Conservation (phyloP, 1,284 basidiomycete species). For the Ceratorhiza oryzae-sativae region DNA sequence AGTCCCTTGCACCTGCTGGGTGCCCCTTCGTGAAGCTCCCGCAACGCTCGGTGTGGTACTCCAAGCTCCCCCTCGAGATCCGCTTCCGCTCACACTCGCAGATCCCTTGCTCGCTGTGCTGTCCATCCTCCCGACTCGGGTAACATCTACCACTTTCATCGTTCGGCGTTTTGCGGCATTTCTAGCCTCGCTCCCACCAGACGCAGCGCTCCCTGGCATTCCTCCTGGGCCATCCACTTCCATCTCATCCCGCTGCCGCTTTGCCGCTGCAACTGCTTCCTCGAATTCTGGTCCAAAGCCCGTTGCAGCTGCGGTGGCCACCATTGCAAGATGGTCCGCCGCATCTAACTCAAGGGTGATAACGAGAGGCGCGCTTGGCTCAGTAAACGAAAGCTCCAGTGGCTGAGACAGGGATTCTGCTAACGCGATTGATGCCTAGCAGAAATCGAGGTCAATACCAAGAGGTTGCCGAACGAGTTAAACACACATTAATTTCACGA, state of each 20-base stretch:
- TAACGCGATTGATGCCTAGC: constrained; percentile 75
- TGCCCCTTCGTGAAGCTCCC: constrained; percentile 9
- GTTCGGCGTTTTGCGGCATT: constrained; percentile 27
- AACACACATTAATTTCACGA: constrained; percentile 76
- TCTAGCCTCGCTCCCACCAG: background rate
- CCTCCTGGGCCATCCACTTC: background rate
- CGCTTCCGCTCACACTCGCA: background rate
- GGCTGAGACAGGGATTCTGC: constrained; percentile 70
- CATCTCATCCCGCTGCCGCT: constrained; percentile 26
- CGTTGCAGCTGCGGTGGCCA: constrained; percentile 38
- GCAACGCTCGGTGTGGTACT: constrained; percentile 31
- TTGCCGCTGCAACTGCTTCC: constrained; percentile 33
- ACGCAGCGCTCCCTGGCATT: constrained; percentile 16
- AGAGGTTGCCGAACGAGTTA: constrained; percentile 34
- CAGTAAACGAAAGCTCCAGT: constrained; percentile 75
- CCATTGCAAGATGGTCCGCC: constrained; percentile 41
- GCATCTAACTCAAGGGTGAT: constrained; percentile 42
- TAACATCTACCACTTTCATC: constrained; percentile 24
- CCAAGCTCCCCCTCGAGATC: constrained; percentile 5
- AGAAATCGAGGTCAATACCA: constrained; percentile 7
- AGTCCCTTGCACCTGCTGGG: constrained; percentile 21
- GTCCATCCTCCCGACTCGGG: constrained; percentile 7
- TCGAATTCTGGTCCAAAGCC: constrained; percentile 31
- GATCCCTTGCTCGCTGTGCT: constrained; percentile 6
- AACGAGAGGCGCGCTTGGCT: constrained; percentile 53